Evolutionary conservation across 106 monocot genomes (phyloP), one percentile per base, ranked within the genome.

Genomic region (Dioscorea alata): DNA sequence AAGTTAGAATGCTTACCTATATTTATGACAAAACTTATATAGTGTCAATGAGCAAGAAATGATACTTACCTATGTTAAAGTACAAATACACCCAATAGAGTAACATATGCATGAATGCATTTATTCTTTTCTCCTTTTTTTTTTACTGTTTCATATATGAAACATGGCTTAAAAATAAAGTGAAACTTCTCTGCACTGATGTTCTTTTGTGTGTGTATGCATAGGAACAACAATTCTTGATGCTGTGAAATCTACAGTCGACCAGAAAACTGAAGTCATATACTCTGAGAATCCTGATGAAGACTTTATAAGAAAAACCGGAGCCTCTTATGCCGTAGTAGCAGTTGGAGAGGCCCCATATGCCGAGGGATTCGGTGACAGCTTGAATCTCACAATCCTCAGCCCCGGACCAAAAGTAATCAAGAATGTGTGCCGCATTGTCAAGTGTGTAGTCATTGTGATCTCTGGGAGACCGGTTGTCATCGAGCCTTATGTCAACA

Each of bases 181-280:
- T 15, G 54, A 19, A 18, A 28, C 0, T 19, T 19, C 16, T 56
- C 19, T 56, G 54, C 19, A 18, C 2, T 56, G 54, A 16, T 18
- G 16, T 18, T 15, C 54, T 56, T 56, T 8, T 42, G 42, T 56
- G 15, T 54, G 19, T 54, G 14, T 8, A 1, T 6, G 42, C 4
- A 23, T 75, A 92, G 91, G 91, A 53, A 88, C 91, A 16, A 84
- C 91, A 31, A 80, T 92, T 32, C 87, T 92, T 22, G 70, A 77
- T 51, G 91, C 85, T 13, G 66, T 89, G 1, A 80, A 76, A 49
- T 24, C 75, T 13, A 79, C 84, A 4, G 76, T 85, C 0, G 66
- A 74, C 5, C 76, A 73, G 23, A n/a, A 73, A 33, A 89, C 89
- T 20, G 6, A 74, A n/a, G 77, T 89, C 6, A 73, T 89, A 9